These are phyloP conservation scores for Tylopilus sp. DNA, from an alignment of 768 basidiomycete genomes.

Conservation along the genomic window DNA sequence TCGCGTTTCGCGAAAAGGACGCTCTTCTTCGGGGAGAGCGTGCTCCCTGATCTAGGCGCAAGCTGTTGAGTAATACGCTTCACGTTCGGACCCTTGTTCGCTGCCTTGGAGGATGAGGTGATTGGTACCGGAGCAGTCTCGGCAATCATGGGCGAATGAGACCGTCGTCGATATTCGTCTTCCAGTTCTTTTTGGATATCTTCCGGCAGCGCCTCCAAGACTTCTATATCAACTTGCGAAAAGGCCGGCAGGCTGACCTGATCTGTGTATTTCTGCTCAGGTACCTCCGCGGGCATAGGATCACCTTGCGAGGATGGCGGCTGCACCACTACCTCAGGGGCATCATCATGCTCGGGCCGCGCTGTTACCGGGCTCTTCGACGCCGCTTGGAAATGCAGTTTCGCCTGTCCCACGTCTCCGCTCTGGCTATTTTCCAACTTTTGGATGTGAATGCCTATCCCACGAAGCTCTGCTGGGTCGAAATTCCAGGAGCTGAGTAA, in stretches of 20 bases:
- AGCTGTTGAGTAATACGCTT: conserved; percentile 63
- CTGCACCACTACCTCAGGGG: conserved; percentile 26
- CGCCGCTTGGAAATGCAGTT: conserved; percentile 51
- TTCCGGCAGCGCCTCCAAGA: conserved; percentile 66
- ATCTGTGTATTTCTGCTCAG: conserved; percentile 10
- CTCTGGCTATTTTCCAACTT: conserved; percentile 64
- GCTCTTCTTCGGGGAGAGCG: conserved; percentile 37
- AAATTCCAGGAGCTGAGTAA: conserved; percentile 71
- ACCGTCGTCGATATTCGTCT: conserved; percentile 60
- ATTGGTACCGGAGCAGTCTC: conserved; percentile 4
- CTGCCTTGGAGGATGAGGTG: conserved; percentile 10
- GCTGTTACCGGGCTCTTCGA: conserved; percentile 4
- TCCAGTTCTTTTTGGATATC: conserved; percentile 70
- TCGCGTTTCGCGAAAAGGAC: conserved; percentile 37
- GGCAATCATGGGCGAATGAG: conserved; percentile 43
- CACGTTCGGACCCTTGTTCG: conserved; percentile 41
- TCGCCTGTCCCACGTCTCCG: conserved; percentile 51
- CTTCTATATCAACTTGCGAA: conserved; percentile 70
- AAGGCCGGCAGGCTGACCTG: conserved; percentile 57
- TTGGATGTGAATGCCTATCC: conserved; percentile 87
- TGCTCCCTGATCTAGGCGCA: conserved; percentile 49
- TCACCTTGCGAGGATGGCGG: conserved; percentile 35
- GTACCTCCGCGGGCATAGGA: conserved; percentile 2
- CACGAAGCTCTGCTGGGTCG: conserved; percentile 84
- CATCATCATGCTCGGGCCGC: neutral